Conservation (phyloP, 2,329 filamentous ascomycete species). For the Diaporthe helianthi region DNA sequence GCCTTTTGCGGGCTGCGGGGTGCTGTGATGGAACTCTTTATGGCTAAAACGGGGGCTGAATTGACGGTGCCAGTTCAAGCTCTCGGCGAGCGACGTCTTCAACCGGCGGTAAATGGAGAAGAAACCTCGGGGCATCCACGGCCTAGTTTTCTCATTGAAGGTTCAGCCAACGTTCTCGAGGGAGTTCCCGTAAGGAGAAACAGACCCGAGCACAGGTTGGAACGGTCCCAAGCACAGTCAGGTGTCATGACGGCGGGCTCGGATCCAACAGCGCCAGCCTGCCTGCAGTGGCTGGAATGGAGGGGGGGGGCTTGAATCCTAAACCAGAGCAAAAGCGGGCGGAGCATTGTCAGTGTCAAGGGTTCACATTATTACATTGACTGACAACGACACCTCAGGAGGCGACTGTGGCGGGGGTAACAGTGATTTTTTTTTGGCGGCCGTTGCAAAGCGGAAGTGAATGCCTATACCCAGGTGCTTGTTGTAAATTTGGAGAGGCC, state of each 20-base stretch:
- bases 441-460: not conserved
- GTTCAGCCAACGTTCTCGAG: not conserved
- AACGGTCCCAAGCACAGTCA: not conserved
- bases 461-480: not conserved
- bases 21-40: slow-evolving; percentile 10
- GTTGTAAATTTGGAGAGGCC: not conserved
- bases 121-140: not conserved
- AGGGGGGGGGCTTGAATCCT: not conserved
- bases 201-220: not conserved
- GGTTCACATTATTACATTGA: slow-evolving; percentile 4
- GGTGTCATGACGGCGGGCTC: not conserved
- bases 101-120: slow-evolving; percentile 9
- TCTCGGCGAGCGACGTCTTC: slow-evolving; percentile 4
- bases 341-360: slow-evolving; percentile 9
- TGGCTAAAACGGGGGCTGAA: slow-evolving; percentile 20
- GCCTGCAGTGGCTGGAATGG: not conserved
- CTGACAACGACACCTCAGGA: slow-evolving; percentile 17
- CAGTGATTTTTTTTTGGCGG: not conserved
- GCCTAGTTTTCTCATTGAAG: not conserved
- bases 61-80: slow-evolving; percentile 6
- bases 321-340: not conserved
- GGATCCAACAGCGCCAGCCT: not conserved
- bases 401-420: not conserved
- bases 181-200: not conserved
- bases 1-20: slow-evolving; percentile 6